Percentiles rank a stretch among this genome's conserved stretches.
Conservation (phyloP, 2,329 filamentous ascomycete species). For the Monosporascus ibericus region DNA sequence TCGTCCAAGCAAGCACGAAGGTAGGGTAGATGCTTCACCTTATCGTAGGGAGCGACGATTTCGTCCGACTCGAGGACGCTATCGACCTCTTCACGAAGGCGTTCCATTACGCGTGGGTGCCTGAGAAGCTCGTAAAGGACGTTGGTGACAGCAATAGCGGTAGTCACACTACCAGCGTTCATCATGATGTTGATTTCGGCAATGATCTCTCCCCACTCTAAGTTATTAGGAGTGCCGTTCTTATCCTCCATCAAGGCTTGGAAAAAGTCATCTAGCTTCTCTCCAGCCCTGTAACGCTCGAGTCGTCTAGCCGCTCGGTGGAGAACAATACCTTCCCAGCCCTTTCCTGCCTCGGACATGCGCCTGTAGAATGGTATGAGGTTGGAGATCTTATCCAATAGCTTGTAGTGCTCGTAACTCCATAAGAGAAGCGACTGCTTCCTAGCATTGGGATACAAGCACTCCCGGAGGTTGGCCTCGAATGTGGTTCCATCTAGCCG, state of each 20-base stretch:
- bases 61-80: conserved; percentile 36
- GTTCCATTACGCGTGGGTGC: conserved; percentile 33
- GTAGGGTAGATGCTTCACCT: conserved; percentile 44
- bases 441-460: conserved; percentile 42
- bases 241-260: conserved; percentile 45
- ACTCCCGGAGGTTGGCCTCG: conserved; percentile 40
- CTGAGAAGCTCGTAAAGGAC: conserved; percentile 46
- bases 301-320: conserved; percentile 38
- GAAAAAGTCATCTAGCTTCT: conserved; percentile 55
- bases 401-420: conserved; percentile 44
- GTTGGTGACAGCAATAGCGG: conserved; percentile 42
- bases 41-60: conserved; percentile 40
- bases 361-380: conserved; percentile 37
- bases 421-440: conserved; percentile 46
- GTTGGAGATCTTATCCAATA: conserved; percentile 40
- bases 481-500: conserved; percentile 39
- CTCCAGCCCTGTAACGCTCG: conserved; percentile 38
- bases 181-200: conserved; percentile 50
- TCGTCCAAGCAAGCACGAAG: conserved; percentile 48
- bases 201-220: conserved; percentile 53
- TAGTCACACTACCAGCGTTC: conserved; percentile 45
- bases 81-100: conserved; percentile 40
- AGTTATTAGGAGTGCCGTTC: conserved; percentile 31
- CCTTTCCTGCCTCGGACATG: conserved; percentile 32
- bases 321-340: conserved; percentile 41